Conservation (phyloP, 2,329 filamentous ascomycete species). For the Coleophoma eucalyptorum region DNA sequence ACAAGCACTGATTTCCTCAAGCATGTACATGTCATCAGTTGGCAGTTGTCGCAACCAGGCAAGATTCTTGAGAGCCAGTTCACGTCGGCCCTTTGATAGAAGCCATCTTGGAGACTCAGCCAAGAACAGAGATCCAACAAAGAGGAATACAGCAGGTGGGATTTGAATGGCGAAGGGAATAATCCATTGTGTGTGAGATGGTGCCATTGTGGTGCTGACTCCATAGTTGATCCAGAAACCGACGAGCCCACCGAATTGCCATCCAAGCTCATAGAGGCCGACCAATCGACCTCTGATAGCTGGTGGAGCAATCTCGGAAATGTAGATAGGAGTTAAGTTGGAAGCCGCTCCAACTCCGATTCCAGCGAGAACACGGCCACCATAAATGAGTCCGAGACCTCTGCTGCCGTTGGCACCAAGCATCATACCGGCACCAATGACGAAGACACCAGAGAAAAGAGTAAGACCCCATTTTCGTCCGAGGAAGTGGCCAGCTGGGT, state of each 20-base stretch:
- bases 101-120: conserved; percentile 68
- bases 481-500: conserved; percentile 60
- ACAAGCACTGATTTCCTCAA: conserved; percentile 69
- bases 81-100: conserved; percentile 56
- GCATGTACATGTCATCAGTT: conserved; percentile 58
- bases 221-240: conserved; percentile 63
- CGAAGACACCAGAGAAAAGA: conserved; percentile 59
- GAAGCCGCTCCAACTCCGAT: conserved; percentile 60
- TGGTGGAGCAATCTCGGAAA: conserved; percentile 56
- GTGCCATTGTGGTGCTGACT: conserved; percentile 43
- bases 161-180: conserved; percentile 62
- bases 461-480: conserved; percentile 64
- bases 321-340: conserved; percentile 61
- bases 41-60: conserved; percentile 63
- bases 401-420: conserved; percentile 58
- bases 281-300: conserved; percentile 62
- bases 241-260: conserved; percentile 59
- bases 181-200: conserved; percentile 53
- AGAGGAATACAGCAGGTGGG: conserved; percentile 60
- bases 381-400: conserved; percentile 62
- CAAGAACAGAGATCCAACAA: conserved; percentile 53
- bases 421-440: conserved; percentile 70
- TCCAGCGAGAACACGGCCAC: conserved; percentile 59
- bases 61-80: conserved; percentile 53
- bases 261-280: conserved; percentile 64